These are phyloP conservation scores for Backusella circina DNA, from an alignment of 192 early-diverging fungal species.

Conservation along the genomic window DNA sequence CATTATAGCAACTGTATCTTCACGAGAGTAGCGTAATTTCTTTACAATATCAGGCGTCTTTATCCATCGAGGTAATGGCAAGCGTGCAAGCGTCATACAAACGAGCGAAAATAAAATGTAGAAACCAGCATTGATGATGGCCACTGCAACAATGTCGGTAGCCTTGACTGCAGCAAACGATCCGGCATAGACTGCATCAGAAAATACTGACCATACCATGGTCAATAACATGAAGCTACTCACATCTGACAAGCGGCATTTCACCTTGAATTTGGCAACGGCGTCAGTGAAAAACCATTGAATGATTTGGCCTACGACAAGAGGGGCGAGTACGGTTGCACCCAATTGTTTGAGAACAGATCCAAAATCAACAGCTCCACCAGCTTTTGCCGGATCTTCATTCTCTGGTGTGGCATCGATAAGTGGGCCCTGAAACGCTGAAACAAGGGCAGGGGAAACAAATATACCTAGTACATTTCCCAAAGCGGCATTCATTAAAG, in stretches of 20 bases:
- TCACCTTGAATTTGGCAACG: conserved; percentile 44
- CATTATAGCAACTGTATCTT: conserved; percentile 61
- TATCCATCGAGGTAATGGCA: conserved; percentile 26
- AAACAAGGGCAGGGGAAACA: conserved; percentile 51
- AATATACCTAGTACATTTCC: conserved; percentile 70
- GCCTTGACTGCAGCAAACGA: conserved; percentile 46
- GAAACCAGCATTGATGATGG: conserved; percentile 43
- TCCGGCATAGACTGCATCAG: conserved; percentile 59
- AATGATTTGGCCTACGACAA: conserved; percentile 59
- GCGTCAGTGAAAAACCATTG: conserved; percentile 43
- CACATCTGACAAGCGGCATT: conserved; percentile 51
- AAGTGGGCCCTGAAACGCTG: conserved; percentile 39
- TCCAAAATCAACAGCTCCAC: conserved; percentile 44
- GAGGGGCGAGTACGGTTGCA: conserved; percentile 58
- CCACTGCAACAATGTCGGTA: conserved; percentile 49
- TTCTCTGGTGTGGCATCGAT: conserved; percentile 18
- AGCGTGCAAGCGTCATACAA: conserved; percentile 40
- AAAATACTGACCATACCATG: conserved; percentile 72
- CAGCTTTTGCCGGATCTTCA: neutral
- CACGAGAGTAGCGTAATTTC: conserved; percentile 32
- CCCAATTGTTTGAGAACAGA: conserved; percentile 52
- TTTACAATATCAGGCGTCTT: conserved; percentile 24
- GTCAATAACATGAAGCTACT: conserved; percentile 56
- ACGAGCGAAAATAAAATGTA: conserved; percentile 54
- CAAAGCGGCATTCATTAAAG: conserved; percentile 64